Percentiles rank a stretch among this genome's conserved stretches.
These are phyloP conservation scores for Favolaschia claudopus DNA, from an alignment of 768 basidiomycete species.

Conservation along the genomic window DNA sequence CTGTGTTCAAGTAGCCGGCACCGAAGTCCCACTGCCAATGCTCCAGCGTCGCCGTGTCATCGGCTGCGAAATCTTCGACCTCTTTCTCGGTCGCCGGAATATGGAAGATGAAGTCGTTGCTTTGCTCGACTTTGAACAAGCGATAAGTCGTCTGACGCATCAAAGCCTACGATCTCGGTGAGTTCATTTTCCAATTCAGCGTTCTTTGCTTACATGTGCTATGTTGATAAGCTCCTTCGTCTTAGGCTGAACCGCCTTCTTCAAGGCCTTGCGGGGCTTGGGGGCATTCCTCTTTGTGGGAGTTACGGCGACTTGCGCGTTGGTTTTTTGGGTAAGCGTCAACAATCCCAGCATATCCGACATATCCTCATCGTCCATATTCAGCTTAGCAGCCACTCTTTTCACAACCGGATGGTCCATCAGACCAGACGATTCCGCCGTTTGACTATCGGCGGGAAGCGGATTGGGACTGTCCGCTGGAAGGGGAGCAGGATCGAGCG, in stretches of 20 bases:
- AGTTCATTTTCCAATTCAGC: background rate
- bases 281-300: background rate
- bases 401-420: background rate
- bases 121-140: background rate
- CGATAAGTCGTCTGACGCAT: background rate
- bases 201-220: background rate
- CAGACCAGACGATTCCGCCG: background rate
- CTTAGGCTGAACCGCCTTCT: background rate
- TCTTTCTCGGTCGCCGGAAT: background rate
- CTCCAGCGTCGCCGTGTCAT: background rate
- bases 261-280: background rate
- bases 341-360: background rate
- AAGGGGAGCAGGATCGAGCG: conserved; percentile 5
- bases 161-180: background rate
- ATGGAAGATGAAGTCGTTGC: background rate
- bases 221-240: background rate
- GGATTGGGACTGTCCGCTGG: too few species aligned
- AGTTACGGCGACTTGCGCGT: background rate
- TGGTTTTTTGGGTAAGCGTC: background rate
- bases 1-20: background rate
- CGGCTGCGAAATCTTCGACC: background rate
- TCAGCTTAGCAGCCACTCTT: background rate
- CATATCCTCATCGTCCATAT: background rate
- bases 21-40: background rate
- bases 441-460: too few species aligned